Conservation (phyloP, 495 filamentous ascomycete genomes). For the Pseudoneurospora amorphoporcata region DNA sequence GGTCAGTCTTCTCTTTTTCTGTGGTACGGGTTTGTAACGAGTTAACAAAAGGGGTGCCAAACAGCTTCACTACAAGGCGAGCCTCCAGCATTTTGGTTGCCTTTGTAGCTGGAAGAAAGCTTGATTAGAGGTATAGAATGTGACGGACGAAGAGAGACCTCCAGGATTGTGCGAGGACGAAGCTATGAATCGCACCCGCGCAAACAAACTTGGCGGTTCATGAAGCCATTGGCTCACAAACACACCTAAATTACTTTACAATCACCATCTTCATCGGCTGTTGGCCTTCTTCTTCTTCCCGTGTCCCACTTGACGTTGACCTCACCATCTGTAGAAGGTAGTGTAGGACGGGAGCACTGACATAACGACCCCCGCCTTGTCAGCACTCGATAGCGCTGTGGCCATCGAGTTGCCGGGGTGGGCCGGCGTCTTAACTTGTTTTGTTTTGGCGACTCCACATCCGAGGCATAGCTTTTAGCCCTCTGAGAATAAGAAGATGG, state of each 20-base stretch:
- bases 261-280: background rate
- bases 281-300: background rate
- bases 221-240: background rate
- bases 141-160: background rate
- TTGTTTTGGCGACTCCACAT: background rate
- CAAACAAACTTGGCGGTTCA: background rate
- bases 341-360: background rate
- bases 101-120: background rate
- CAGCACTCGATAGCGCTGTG: background rate
- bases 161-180: background rate
- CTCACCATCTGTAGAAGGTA: background rate
- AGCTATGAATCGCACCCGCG: background rate
- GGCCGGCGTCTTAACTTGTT: background rate
- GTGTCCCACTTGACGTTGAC: background rate
- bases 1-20: background rate
- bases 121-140: background rate
- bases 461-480: background rate
- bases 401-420: background rate
- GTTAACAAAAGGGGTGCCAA: background rate
- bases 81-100: background rate
- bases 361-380: background rate
- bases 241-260: background rate
- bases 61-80: background rate
- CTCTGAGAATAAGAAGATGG: background rate
- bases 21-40: background rate